Base-by-base conservation (phyloP, 1,139 yeast species). In the Suhomyces kunorum region DNA sequence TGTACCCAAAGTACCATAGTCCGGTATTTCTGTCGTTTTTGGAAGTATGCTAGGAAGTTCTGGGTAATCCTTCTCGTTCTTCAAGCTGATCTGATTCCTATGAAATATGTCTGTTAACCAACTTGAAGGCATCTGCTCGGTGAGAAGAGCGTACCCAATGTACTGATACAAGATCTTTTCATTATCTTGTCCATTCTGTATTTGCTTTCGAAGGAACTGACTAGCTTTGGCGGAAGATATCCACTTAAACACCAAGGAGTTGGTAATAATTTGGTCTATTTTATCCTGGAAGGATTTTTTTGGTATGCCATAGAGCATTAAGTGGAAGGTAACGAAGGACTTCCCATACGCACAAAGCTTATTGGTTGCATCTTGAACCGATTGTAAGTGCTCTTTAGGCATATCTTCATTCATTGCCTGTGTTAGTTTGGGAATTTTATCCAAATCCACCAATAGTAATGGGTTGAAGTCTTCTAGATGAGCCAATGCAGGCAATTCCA, bases 101-200 rank as follows among this genome's bases (percentile, higher is more conserved):
- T n/a, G n/a, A 14, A 34, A 30, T 8, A 38, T 9, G 2, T 17
- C 22, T n/a, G 31, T 17, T 8, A 48, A 20, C 50, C 52, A 48
- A 3, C 26, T 24, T 2, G 33, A 16, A 6, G 50, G 47, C 15
- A 42, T 43, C 17, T 37, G 28, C 6, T 39, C 38, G 6, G 42
- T 23, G 2, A 39, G n/a, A 6, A 34, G 40, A 3, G 47, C 22
- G 23, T 36, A 40, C 1, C 52, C 52, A 22, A 45, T 24, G 22
- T 40, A 46, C 17, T 44, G 45, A 27, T 39, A 39, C 11, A 48
- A 37, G 6, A 47, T 26, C n/a, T 38, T 36, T 11, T 35, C 41
- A 24, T 28, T 31, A 19, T 34, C 33, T 16, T 33, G 28, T 8
- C 31, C 26, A n/a, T 34, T 30, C 8, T 24, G 22, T 3, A 38